phyloP scores from a whole-genome alignment of 78 protist genomes.

The Dictyostelium citrinum region DNA sequence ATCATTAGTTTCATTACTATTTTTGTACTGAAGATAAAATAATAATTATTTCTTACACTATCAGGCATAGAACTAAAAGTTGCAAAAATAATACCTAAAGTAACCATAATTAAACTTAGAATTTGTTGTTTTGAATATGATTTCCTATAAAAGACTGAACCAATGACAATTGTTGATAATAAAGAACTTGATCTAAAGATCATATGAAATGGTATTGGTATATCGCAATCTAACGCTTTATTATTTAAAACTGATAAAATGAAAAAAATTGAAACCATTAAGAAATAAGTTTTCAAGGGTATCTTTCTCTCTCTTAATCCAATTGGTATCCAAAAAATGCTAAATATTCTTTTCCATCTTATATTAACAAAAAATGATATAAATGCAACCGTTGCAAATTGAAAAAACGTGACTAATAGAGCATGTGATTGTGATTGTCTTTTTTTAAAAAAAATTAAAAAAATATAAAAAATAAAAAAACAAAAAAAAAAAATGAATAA shows the following conservation, averaged over 20 bases:
- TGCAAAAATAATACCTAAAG: slow-evolving; percentile 63
- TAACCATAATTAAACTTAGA: slow-evolving; percentile 43
- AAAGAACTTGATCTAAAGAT: slow-evolving; percentile 74
- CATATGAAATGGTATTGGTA: slow-evolving; percentile 81
- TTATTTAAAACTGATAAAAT: slow-evolving; percentile 51
- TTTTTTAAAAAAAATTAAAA: too few species aligned
- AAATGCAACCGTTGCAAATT: slow-evolving; percentile 64
- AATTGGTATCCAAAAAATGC: neutral
- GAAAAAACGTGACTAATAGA: slow-evolving; percentile 52
- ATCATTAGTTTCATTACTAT: neutral
- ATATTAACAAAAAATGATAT: slow-evolving; percentile 33
- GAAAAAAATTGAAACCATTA: slow-evolving; percentile 73
- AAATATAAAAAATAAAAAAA: too few species aligned
- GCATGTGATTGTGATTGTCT: slow-evolving; percentile 47
- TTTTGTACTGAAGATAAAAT: neutral
- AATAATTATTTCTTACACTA: slow-evolving; percentile 1
- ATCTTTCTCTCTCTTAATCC: slow-evolving; percentile 50
- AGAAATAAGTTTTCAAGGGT: slow-evolving; percentile 43
- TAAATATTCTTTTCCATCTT: neutral
- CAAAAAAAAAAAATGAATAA: neutral
- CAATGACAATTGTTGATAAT: slow-evolving; percentile 53
- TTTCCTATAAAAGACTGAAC: slow-evolving; percentile 20
- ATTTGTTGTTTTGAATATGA: slow-evolving; percentile 29
- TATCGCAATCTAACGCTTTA: slow-evolving; percentile 52
- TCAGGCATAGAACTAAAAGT: slow-evolving; percentile 55